phyloP scores from a whole-genome alignment of 164 flowering plant species.

The Litsea cubeba region DNA sequence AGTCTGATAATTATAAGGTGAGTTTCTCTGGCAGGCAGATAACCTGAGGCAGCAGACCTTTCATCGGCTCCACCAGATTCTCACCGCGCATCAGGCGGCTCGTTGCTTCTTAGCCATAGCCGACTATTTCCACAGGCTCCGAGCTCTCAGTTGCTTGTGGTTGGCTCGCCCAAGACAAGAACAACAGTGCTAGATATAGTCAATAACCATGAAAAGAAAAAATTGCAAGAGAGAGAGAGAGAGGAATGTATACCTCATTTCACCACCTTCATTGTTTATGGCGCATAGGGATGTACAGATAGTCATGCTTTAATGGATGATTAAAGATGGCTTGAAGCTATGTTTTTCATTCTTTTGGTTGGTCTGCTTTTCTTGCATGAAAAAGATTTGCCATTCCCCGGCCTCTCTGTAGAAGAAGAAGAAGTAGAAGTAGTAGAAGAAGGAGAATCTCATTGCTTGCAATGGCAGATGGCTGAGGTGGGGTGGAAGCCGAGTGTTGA shows the following conservation, averaged over 20 bases:
- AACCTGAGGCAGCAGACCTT: conserved; percentile 74
- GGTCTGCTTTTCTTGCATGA: background rate
- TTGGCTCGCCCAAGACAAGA: conserved; percentile 63
- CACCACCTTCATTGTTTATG: background rate
- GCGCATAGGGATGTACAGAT: conserved; percentile 16
- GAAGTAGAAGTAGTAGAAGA: background rate
- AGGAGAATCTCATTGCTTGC: background rate
- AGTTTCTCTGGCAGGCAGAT: conserved; percentile 54
- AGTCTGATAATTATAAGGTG: background rate
- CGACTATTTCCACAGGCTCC: conserved; percentile 83
- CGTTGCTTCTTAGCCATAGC: conserved; percentile 64
- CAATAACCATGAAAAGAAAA: background rate
- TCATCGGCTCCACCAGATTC: conserved; percentile 67
- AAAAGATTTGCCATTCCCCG: background rate
- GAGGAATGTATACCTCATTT: background rate
- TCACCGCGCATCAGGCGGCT: conserved; percentile 71
- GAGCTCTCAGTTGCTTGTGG: conserved; percentile 84
- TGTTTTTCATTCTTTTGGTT: background rate
- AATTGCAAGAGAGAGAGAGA: background rate
- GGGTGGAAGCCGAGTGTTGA: conserved; percentile 1
- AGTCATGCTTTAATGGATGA: conserved; percentile 5
- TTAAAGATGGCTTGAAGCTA: background rate
- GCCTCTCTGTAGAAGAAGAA: background rate
- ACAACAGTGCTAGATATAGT: conserved; percentile 4
- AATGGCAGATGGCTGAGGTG: background rate